Evolutionary conservation across 2,329 filamentous ascomycete species (phyloP), one percentile per base, ranked within the genome.

Genomic region (Zymoseptoria passerinii): DNA sequence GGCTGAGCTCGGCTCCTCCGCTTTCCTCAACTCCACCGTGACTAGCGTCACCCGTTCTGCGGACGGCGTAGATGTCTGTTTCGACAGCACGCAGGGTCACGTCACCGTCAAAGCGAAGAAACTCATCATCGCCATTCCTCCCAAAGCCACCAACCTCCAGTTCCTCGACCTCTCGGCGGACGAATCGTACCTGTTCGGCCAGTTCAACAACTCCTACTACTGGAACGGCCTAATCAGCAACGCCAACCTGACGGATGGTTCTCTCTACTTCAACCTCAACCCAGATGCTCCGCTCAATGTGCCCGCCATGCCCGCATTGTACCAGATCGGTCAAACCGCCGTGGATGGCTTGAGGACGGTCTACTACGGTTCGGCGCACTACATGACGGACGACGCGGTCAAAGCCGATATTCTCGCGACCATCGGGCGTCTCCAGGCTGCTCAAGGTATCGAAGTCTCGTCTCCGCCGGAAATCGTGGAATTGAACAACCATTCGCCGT

Each of bases 201-300:
- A 73, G 56, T 74, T 74, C 59, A 53, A 13, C 10, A 68, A 67
- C 52, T 68, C 62, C 1, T 69, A 59, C 5, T 77, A 74, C 65
- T 77, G 75, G 60, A 70, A 68, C 1, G 68, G 61, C 0, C 48
- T 77, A 0, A 54, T 77, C 6, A 69, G 68, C 8, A 72, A 74
- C 52, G 75, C 73, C 8, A 71, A 71, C 2, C 55, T 76, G 3
- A 65, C 68, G 0, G 56, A 62, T 4, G 60, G 54, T 16, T 8
- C 60, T 19, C 4, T 10, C 50, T 54, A 48, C 35, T 13, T 23
- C 51, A 58, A 58, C 51, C 23, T 27, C 50, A 49, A 28, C 35
- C 18, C 29, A 16, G 44, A 54, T 29, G 19, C 50, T 3, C 28
- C 56, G 2, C 51, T 13, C 8, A 16, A 54, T 35, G 4, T 58